These are phyloP conservation scores for Diaporthe citrichinensis DNA, from an alignment of 2,329 filamentous ascomycete species.

Conservation along the genomic window DNA sequence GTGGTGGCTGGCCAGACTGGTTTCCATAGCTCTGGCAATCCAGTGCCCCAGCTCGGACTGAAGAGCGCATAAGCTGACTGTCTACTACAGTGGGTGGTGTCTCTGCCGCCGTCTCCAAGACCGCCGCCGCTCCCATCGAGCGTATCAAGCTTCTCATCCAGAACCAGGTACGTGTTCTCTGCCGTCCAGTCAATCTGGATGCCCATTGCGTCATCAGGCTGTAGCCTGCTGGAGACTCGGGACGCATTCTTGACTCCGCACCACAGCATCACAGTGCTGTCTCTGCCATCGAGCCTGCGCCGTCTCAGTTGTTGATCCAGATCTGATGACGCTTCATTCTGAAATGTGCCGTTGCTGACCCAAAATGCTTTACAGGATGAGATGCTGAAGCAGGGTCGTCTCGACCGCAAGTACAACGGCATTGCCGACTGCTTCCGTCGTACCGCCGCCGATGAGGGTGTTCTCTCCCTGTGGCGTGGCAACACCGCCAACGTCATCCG, in stretches of 20 bases:
- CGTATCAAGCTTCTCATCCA: conserved; percentile 99
- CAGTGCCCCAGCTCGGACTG: not conserved
- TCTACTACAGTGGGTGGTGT: conserved; percentile 93
- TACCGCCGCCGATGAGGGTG: conserved; percentile 91
- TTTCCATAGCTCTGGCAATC: not conserved
- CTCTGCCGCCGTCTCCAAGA: conserved; percentile 99
- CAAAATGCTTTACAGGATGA: conserved; percentile 80
- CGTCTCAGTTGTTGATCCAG: too few species aligned
- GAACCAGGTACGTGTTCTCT: conserved; percentile 86
- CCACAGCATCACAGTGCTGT: not conserved
- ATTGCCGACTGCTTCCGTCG: conserved; percentile 96
- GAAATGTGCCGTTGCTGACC: conserved; percentile 49
- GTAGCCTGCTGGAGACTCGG: not conserved
- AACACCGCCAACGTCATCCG: conserved; percentile 99
- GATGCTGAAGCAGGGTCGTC: conserved; percentile 99
- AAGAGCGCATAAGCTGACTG: conserved; percentile 39
- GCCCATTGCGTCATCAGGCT: not conserved
- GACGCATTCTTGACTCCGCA: not conserved
- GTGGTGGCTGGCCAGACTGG: not conserved
- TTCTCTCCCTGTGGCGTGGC: conserved; percentile 97
- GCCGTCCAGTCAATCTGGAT: not conserved
- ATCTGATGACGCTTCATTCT: not conserved
- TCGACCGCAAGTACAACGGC: conserved; percentile 95
- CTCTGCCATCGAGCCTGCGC: not conserved
- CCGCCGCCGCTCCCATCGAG: conserved; percentile 99